Conservation (phyloP, 805 yeast genomes). For the Candida chilensis region DNA sequence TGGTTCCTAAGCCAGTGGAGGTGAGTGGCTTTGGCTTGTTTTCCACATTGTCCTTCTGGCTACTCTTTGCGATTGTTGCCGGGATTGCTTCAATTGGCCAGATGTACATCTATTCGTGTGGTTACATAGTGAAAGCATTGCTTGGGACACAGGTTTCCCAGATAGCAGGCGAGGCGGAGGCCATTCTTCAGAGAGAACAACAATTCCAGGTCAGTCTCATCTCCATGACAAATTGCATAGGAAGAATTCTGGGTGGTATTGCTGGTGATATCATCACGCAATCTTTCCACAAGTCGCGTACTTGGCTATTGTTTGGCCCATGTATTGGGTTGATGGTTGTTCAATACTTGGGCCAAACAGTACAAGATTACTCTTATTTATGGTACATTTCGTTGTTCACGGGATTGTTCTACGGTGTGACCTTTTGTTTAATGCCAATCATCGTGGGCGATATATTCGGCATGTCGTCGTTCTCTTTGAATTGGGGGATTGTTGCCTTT, state of each 20-base stretch:
- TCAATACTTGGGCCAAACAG: constrained; percentile 36
- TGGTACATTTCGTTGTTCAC: constrained; percentile 44
- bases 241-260: constrained; percentile 56
- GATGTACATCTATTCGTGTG: constrained; percentile 37
- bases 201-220: constrained; percentile 67
- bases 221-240: constrained; percentile 58
- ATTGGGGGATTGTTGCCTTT: constrained; percentile 65
- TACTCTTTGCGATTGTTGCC: constrained; percentile 25
- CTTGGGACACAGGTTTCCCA: constrained; percentile 9
- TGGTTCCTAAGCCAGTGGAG: too few relatives aligned
- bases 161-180: constrained; percentile 11
- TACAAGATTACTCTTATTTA: constrained; percentile 23
- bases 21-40: constrained; percentile 11
- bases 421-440: constrained; percentile 69
- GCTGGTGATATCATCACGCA: constrained; percentile 52
- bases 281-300: constrained; percentile 33
- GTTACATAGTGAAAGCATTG: constrained; percentile 33
- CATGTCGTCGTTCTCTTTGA: constrained; percentile 52
- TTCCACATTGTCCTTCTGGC: constrained; percentile 22
- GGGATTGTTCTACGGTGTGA: constrained; percentile 67
- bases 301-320: constrained; percentile 48
- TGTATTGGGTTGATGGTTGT: constrained; percentile 34
- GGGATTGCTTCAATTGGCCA: constrained; percentile 32
- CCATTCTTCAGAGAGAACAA: constrained; percentile 44
- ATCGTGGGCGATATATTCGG: constrained; percentile 71